Conservation (phyloP, 1,284 basidiomycete species). For the Naganishia sp. region DNA sequence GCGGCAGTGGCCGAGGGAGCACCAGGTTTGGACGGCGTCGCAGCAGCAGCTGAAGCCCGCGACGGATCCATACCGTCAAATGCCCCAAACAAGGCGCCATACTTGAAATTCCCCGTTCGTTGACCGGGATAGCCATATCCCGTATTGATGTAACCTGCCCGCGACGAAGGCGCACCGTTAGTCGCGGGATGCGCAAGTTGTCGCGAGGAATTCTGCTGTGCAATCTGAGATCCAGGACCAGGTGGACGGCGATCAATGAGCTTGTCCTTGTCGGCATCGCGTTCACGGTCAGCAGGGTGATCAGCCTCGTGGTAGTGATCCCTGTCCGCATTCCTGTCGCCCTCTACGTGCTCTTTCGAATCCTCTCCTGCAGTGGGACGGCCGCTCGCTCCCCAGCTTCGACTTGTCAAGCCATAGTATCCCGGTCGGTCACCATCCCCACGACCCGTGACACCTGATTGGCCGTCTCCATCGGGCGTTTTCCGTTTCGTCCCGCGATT, state of each 20-base stretch:
- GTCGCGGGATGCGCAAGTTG: slow-evolving; percentile 5
- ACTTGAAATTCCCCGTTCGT: slow-evolving; percentile 25
- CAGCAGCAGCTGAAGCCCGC: background rate
- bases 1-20: background rate
- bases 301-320: slow-evolving; percentile 1
- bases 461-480: slow-evolving; percentile 8
- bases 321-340: background rate
- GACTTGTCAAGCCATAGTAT: slow-evolving; percentile 12
- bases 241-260: slow-evolving; percentile 24
- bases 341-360: background rate
- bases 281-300: slow-evolving; percentile 2
- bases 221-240: slow-evolving; percentile 20
- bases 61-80: slow-evolving; percentile 19
- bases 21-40: background rate
- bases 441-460: background rate
- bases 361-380: background rate
- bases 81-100: slow-evolving; percentile 24
- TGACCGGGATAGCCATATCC: slow-evolving; percentile 22
- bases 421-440: slow-evolving; percentile 4
- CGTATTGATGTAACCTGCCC: slow-evolving; percentile 18
- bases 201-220: slow-evolving; percentile 9
- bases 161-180: slow-evolving; percentile 8
- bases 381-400: slow-evolving; percentile 15
- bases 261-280: slow-evolving; percentile 24
- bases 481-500: slow-evolving; percentile 8